These are phyloP conservation scores for Vaccinium myrtillus DNA, from an alignment of 148 eudicot genomes.

Conservation along the genomic window DNA sequence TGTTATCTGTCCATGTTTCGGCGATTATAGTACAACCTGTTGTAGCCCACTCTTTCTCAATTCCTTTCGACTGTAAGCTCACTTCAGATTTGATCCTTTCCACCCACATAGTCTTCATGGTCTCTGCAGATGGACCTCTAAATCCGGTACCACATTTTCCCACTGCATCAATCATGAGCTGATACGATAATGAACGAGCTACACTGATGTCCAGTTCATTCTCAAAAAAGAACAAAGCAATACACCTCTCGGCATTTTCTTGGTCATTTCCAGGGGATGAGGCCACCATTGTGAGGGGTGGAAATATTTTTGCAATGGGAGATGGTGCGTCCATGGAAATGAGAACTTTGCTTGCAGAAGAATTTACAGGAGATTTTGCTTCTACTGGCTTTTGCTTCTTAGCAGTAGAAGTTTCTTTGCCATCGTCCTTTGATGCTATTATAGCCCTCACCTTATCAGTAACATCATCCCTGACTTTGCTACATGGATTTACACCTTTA, in stretches of 20 bases:
- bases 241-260: constrained; percentile 75
- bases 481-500: constrained; percentile 96
- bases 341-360: constrained; percentile 32
- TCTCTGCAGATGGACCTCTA: constrained; percentile 75
- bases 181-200: constrained; percentile 81
- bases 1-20: constrained; percentile 95
- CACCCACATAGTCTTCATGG: constrained; percentile 70
- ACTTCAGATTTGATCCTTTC: constrained; percentile 67
- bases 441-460: constrained; percentile 71
- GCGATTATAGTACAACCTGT: constrained; percentile 94
- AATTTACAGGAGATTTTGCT: constrained; percentile 38
- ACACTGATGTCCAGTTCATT: constrained; percentile 79
- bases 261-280: constrained; percentile 39
- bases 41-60: constrained; percentile 82
- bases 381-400: constrained; percentile 63
- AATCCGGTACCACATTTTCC: constrained; percentile 66
- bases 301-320: constrained; percentile 39
- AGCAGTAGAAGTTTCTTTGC: constrained; percentile 40
- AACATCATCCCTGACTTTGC: constrained; percentile 88
- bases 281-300: constrained; percentile 35
- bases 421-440: constrained; percentile 66
- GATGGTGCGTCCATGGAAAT: constrained; percentile 39
- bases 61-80: constrained; percentile 57
- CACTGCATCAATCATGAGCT: constrained; percentile 79
- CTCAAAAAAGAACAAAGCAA: constrained; percentile 90